A percentile compares a stretch with the other conserved stretches of the same genome.
These are phyloP conservation scores for Gossypium arboreum DNA, from an alignment of 345 rosid genomes.

Conservation along the genomic window DNA sequence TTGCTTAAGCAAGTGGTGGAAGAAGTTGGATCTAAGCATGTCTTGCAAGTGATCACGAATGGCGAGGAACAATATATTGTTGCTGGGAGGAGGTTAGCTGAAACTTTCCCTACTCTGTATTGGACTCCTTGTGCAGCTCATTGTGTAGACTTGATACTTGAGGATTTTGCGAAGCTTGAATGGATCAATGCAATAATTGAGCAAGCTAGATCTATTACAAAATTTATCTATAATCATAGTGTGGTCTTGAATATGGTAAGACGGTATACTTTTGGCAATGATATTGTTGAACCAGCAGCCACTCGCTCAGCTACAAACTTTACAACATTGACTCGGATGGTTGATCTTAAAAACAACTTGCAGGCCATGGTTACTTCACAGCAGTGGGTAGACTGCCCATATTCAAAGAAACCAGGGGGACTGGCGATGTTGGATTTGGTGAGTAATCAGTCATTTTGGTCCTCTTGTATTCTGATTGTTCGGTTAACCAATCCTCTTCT, in stretches of 20 bases:
- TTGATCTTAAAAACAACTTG: constrained; percentile 54
- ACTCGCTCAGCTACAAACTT: constrained; percentile 70
- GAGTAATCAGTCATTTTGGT: constrained; percentile 74
- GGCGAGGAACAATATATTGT: constrained; percentile 48
- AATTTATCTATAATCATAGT: constrained; percentile 71
- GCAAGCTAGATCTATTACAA: constrained; percentile 76
- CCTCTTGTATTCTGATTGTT: constrained; percentile 46
- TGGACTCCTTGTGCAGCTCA: constrained; percentile 88
- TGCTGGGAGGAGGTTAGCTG: constrained; percentile 63
- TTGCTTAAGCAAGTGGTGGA: constrained; percentile 66
- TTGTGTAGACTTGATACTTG: constrained; percentile 71
- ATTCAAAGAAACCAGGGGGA: constrained; percentile 73
- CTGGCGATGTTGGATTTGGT: constrained; percentile 57
- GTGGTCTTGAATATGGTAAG: constrained; percentile 69
- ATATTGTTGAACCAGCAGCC: constrained; percentile 58
- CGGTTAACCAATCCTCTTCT: constrained; percentile 64
- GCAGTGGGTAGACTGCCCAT: constrained; percentile 72
- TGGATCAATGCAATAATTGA: constrained; percentile 63
- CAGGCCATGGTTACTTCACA: constrained; percentile 81
- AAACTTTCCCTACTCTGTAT: constrained; percentile 62
- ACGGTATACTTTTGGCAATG: constrained; percentile 65
- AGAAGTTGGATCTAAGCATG: constrained; percentile 66
- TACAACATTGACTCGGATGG: constrained; percentile 51
- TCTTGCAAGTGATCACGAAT: constrained; percentile 83
- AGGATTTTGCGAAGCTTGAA: constrained; percentile 57